These are phyloP conservation scores for Huntiella decipiens DNA, from an alignment of 2,329 filamentous ascomycete species.

Conservation along the genomic window DNA sequence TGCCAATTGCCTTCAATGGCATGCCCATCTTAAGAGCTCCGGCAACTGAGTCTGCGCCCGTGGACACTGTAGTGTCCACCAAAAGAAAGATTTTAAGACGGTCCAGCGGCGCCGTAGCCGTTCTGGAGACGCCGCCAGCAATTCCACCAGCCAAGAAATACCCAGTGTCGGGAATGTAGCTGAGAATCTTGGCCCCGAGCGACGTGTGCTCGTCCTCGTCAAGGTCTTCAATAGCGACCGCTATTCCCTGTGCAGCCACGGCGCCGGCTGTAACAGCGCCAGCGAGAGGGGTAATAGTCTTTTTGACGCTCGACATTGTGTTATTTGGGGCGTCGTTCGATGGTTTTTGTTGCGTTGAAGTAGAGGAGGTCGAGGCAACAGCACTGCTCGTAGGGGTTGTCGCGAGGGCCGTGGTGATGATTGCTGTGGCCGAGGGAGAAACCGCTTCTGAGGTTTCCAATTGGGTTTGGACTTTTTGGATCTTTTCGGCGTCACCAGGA, in stretches of 20 bases:
- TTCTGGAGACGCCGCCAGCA: slow-evolving; percentile 85
- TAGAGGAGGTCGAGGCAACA: not conserved
- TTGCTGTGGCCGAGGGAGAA: not conserved
- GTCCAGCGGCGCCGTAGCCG: slow-evolving; percentile 87
- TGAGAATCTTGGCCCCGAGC: slow-evolving; percentile 31
- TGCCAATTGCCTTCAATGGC: slow-evolving; percentile 42
- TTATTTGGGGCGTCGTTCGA: not conserved
- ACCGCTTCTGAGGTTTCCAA: not conserved
- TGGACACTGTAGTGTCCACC: slow-evolving; percentile 48
- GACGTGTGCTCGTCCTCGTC: slow-evolving; percentile 3
- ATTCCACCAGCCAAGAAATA: slow-evolving; percentile 94
- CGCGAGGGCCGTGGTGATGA: not conserved
- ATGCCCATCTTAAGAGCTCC: slow-evolving; percentile 52
- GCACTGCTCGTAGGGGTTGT: too few relatives aligned
- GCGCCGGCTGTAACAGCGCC: not conserved
- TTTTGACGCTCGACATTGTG: not conserved
- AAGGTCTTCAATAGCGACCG: not conserved
- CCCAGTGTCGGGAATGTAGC: slow-evolving; percentile 70
- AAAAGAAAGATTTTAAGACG: slow-evolving; percentile 95
- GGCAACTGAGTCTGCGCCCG: slow-evolving; percentile 32
- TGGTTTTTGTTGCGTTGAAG: not conserved
- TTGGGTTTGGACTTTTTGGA: slow-evolving; percentile 3
- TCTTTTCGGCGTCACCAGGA: slow-evolving; percentile 10
- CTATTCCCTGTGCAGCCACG: not conserved
- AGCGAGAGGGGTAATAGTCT: not conserved